Evolutionary conservation across 2,329 filamentous ascomycete species (phyloP).

Genomic region (Pyrenophora seminiperda): DNA sequence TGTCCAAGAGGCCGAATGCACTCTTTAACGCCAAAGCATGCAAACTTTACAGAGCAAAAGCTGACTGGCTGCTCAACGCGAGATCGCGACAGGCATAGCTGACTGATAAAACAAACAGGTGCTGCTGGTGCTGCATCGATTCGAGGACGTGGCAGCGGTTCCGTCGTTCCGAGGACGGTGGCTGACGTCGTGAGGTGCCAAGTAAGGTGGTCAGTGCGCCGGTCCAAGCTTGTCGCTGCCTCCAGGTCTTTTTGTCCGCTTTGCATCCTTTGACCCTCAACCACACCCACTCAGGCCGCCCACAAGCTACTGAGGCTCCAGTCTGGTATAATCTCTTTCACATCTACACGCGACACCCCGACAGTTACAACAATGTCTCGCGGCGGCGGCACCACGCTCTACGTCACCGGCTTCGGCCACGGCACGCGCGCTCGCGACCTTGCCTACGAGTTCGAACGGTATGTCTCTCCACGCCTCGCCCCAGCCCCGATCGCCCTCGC

Average conservation of each 20-base stretch:
- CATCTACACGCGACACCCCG: slow-evolving; percentile 10
- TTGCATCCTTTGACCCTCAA: slow-evolving; percentile 19
- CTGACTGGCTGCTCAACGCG: too few relatives aligned
- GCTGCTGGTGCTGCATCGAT: too few relatives aligned
- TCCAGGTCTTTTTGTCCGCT: slow-evolving; percentile 14
- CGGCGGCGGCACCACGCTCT: slow-evolving; percentile 87
- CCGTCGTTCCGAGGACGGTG: background rate
- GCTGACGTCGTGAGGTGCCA: slow-evolving; percentile 14
- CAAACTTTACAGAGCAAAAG: too few relatives aligned
- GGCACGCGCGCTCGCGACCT: slow-evolving; percentile 98
- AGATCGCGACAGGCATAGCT: too few relatives aligned
- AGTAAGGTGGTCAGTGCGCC: slow-evolving; percentile 12
- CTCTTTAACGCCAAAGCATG: too few relatives aligned
- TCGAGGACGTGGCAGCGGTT: background rate
- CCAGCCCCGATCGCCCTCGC: slow-evolving; percentile 36
- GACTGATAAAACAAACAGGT: too few relatives aligned
- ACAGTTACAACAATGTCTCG: slow-evolving; percentile 73
- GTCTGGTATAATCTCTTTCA: slow-evolving; percentile 13
- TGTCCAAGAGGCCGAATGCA: too few relatives aligned
- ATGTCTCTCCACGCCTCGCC: slow-evolving; percentile 65
- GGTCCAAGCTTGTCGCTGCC: slow-evolving; percentile 16
- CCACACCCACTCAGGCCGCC: slow-evolving; percentile 16
- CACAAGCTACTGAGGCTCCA: slow-evolving; percentile 20
- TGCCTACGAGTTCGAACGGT: slow-evolving; percentile 99
- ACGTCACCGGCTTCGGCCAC: slow-evolving; percentile 99